phyloP scores from a whole-genome alignment of 2,329 filamentous ascomycete species.

The Aphanocladium album region DNA sequence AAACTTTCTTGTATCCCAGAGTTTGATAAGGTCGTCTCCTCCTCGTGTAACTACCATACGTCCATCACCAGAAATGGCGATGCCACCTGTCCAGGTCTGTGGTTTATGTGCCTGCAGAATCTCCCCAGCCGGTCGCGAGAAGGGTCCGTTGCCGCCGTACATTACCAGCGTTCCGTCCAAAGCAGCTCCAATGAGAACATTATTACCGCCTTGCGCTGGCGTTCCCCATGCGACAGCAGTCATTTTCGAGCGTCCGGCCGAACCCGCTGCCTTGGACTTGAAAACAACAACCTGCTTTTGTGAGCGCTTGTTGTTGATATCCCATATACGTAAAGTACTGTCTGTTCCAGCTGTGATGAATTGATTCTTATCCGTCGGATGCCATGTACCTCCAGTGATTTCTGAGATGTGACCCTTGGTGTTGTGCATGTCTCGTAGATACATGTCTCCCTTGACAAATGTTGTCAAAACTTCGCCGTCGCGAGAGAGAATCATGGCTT shows the following conservation, averaged over 20 bases:
- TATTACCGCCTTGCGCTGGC: slow-evolving; percentile 69
- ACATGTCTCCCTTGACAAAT: slow-evolving; percentile 98
- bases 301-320: slow-evolving; percentile 81
- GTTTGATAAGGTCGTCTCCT: slow-evolving; percentile 86
- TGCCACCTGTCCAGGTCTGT: slow-evolving; percentile 84
- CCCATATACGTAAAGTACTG: slow-evolving; percentile 94
- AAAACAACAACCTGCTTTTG: slow-evolving; percentile 95
- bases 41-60: slow-evolving; percentile 86
- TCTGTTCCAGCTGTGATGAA: slow-evolving; percentile 92
- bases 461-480: slow-evolving; percentile 83
- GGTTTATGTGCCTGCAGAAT: slow-evolving; percentile 75
- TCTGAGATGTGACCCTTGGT: slow-evolving; percentile 96
- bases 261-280: slow-evolving; percentile 84
- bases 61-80: slow-evolving; percentile 88
- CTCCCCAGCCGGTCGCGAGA: slow-evolving; percentile 74
- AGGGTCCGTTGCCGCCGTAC: slow-evolving; percentile 87
- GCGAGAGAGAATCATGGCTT: slow-evolving; percentile 82
- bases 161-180: slow-evolving; percentile 87
- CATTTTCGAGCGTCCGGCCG: slow-evolving; percentile 87
- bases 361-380: slow-evolving; percentile 76
- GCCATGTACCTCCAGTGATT: slow-evolving; percentile 84
- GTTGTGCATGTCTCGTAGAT: slow-evolving; percentile 92
- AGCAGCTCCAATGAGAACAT: slow-evolving; percentile 74
- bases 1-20: slow-evolving; percentile 97
- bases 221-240: slow-evolving; percentile 85